Evolutionary conservation across 2,329 filamentous ascomycete genomes (phyloP).

Genomic region (Tolypocladium sp.): DNA sequence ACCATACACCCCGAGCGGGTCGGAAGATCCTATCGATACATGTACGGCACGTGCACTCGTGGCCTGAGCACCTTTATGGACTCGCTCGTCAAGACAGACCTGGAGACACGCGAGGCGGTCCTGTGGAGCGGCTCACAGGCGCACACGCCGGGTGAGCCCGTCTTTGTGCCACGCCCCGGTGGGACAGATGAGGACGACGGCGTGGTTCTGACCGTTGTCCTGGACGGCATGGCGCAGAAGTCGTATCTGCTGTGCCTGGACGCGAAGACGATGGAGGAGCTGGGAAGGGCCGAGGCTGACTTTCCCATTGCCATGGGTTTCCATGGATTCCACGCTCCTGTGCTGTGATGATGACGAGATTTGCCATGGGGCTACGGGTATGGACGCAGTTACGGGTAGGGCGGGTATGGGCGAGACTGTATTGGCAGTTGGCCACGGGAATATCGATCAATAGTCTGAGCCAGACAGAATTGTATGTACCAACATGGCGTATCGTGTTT

Average conservation of each 20-base stretch:
- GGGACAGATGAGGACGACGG: conserved; percentile 51
- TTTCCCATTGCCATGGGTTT: conserved; percentile 56
- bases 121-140: conserved; percentile 49
- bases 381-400: neutral
- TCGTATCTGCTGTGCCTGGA: conserved; percentile 61
- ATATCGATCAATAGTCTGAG: neutral
- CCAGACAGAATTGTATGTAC: neutral
- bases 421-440: neutral
- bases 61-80: conserved; percentile 54
- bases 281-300: conserved; percentile 53
- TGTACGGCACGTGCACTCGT: conserved; percentile 48
- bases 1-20: conserved; percentile 52
- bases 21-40: conserved; percentile 46
- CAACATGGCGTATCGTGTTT: neutral
- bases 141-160: conserved; percentile 60
- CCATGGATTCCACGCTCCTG: conserved; percentile 45
- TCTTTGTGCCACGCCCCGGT: conserved; percentile 47
- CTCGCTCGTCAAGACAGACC: conserved; percentile 56
- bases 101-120: conserved; percentile 37
- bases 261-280: conserved; percentile 52
- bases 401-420: neutral
- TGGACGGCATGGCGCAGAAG: conserved; percentile 47
- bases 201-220: conserved; percentile 50
- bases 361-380: neutral
- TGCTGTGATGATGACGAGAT: neutral